A percentile compares a stretch with the other conserved stretches of the same genome.
phyloP scores from a whole-genome alignment of 176 grass and related monocot species.

The Echinochloa phyllopogon region DNA sequence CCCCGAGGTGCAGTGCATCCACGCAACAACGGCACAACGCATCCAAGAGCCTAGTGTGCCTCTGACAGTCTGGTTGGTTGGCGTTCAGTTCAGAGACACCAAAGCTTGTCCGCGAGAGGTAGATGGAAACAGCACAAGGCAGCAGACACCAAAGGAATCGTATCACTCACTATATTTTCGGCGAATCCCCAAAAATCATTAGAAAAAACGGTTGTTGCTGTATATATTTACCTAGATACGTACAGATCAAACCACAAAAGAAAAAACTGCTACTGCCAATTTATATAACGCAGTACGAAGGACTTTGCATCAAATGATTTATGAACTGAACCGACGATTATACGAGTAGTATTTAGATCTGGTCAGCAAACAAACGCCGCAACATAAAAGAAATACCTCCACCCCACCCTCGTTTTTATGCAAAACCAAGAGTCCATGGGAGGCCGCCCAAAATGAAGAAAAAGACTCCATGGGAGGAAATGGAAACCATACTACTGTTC shows the following conservation, averaged over 20 bases:
- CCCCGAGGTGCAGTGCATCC: background rate
- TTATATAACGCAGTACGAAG: background rate
- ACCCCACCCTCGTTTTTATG: background rate
- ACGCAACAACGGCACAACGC: background rate
- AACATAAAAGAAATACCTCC: background rate
- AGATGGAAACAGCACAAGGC: background rate
- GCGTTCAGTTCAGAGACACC: background rate
- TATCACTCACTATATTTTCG: too few species aligned
- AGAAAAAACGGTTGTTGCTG: background rate
- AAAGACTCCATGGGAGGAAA: background rate
- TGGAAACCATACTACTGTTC: background rate
- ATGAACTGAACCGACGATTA: background rate
- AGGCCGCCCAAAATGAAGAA: too few species aligned
- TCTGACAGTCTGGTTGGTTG: too few species aligned
- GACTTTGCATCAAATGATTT: background rate
- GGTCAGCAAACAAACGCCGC: background rate
- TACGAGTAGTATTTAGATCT: background rate
- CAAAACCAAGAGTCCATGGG: background rate
- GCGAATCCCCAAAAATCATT: background rate
- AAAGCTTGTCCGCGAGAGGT: background rate
- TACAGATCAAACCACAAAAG: background rate
- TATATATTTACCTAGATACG: background rate
- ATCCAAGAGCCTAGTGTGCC: background rate
- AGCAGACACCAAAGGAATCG: background rate
- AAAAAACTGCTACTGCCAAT: background rate